Conservation (phyloP, 306 rosid species). For the Astragalus glycyphyllos region DNA sequence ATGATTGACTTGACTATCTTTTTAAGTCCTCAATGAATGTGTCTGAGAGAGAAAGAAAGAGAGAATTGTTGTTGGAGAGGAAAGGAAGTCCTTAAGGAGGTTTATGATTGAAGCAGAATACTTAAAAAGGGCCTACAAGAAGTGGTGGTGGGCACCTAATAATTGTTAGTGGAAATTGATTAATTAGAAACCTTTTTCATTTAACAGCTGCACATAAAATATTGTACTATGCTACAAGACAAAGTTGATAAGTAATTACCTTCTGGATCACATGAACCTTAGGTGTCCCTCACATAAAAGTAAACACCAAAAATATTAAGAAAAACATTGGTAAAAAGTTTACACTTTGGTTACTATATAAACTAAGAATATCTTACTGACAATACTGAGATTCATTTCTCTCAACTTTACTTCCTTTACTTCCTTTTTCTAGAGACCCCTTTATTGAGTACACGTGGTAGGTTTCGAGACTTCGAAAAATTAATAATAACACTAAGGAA, state of each 20-base stretch:
- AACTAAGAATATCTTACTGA: background rate
- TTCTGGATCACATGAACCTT: conserved; percentile 49
- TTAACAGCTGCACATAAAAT: conserved; percentile 36
- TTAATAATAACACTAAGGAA: background rate
- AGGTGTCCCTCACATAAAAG: conserved; percentile 33
- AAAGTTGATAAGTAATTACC: conserved; percentile 43
- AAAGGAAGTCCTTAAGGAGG: conserved; percentile 27
- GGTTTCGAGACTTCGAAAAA: background rate
- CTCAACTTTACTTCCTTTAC: background rate
- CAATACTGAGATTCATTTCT: conserved; percentile 7
- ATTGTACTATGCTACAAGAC: conserved; percentile 47
- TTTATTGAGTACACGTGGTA: conserved; percentile 30
- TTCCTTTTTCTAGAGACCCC: conserved; percentile 25
- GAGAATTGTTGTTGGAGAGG: conserved; percentile 37
- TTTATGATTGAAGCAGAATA: conserved; percentile 46
- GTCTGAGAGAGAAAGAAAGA: conserved; percentile 43
- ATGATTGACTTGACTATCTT: conserved; percentile 31
- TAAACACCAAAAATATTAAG: conserved; percentile 29
- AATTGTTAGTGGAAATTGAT: conserved; percentile 41
- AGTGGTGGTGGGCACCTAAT: conserved; percentile 50
- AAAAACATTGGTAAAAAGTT: conserved; percentile 14
- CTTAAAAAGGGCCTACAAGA: conserved; percentile 44
- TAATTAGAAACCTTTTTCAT: conserved; percentile 41
- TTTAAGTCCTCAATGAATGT: conserved; percentile 36
- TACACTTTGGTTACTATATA: background rate